A percentile compares a stretch with the other conserved stretches of the same genome.
Evolutionary conservation across 495 filamentous ascomycete species (phyloP).

Genomic region (Penicillium pancosmium): DNA sequence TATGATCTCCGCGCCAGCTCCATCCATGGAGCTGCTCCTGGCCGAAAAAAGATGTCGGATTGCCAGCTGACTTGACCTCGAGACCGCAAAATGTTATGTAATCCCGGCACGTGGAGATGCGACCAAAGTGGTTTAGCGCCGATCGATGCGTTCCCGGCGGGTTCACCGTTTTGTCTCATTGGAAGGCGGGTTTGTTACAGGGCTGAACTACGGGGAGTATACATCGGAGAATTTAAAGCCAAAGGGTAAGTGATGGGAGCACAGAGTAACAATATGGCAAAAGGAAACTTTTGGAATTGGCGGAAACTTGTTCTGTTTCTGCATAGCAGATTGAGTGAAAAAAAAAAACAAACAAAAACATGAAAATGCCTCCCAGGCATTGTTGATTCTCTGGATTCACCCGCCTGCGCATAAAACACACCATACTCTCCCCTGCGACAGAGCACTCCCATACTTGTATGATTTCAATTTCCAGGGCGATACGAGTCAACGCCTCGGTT

Average conservation of each 20-base stretch:
- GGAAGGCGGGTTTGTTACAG: background rate
- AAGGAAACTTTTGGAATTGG: background rate
- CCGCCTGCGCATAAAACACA: too few relatives aligned
- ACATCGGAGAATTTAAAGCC: too few relatives aligned
- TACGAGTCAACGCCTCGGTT: background rate
- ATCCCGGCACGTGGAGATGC: slow-evolving; percentile 13
- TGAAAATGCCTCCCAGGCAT: background rate
- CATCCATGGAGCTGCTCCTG: background rate
- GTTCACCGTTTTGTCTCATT: background rate
- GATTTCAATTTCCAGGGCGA: background rate
- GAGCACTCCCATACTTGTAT: background rate
- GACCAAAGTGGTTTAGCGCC: slow-evolving; percentile 13
- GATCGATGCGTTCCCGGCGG: background rate
- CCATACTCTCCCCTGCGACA: too few relatives aligned
- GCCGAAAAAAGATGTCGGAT: background rate
- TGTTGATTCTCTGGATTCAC: too few relatives aligned
- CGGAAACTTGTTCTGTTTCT: background rate
- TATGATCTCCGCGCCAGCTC: background rate
- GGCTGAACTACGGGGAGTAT: background rate
- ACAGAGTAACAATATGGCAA: too few relatives aligned
- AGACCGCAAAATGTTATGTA: slow-evolving; percentile 13
- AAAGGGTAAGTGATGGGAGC: too few relatives aligned
- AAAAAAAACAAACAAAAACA: background rate
- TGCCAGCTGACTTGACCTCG: slow-evolving; percentile 12
- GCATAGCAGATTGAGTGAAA: background rate